Evolutionary conservation across 192 early-diverging fungal genomes (phyloP), one percentile per base, ranked within the genome.

Genomic region (Funneliformis geosporum): DNA sequence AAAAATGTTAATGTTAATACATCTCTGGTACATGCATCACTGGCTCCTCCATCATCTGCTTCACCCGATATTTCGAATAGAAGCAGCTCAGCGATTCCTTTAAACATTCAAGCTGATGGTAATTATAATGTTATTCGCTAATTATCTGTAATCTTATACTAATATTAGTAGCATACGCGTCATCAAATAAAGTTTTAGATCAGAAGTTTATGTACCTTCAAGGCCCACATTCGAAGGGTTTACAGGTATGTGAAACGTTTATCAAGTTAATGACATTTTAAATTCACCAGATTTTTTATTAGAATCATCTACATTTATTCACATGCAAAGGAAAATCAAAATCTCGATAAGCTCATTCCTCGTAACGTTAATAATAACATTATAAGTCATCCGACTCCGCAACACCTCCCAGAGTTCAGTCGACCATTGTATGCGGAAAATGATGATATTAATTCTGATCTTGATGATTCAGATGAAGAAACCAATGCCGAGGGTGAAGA

Each of bases 371-470:
- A 18, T 55, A 55, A 18, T 55, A 11, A 33, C 33, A 33, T 33
- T 33, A 33, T 33, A 33, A 33, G 33, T 33, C 33, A 33, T 33
- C 33, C 50, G 50, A 55, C 16, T 55, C 16, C 16, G 7, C 21
- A 14, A 55, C 50, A 14, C 21, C 50, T 55, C 21, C 50, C 50
- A 5, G 50, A 55, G 16, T 55, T 55, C 16, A 71, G 4, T 71
- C 68, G n/a, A 21, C 50, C 50, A 55, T 55, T 16, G 18, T 71
- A 21, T 46, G 18, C 7, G 71, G 84, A 86, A 42, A 87, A 90
- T 65, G 91, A 93, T 76, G 89, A 87, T 23, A 92, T 93, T 75
- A 89, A 92, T 85, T 89, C 89, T 60, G 93, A 94, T 67, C 84
- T 95, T 67, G 93, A 94, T 71, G 90, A 91, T 78, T 78, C 85